Base-by-base conservation (phyloP, 2,329 filamentous ascomycete genomes). In the Juglanconis juglandina region DNA sequence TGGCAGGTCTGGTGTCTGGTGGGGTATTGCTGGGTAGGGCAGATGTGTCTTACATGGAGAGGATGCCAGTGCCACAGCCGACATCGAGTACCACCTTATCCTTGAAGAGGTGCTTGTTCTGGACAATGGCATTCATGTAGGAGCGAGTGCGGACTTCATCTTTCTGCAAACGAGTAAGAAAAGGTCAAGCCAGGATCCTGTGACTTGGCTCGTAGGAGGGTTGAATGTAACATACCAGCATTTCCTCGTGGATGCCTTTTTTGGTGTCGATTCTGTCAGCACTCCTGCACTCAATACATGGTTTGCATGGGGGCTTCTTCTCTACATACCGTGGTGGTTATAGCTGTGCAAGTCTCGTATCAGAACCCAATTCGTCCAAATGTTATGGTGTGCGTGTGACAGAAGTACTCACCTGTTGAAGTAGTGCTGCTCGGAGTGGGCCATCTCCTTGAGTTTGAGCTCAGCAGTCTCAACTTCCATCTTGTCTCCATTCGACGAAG, bases 381-480 rank as follows among this genome's bases (percentile, higher is more conserved):
- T 35, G 50, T 33, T 46, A 13, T 33, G 8, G 33, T 2, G 35
- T 17, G 37, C 54, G 47, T 58, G 34, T 57, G 54, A 50, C 30
- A 60, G 46, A 57, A 59, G 60, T 73, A 66, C 70, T 66, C 79
- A 96, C 93, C 92, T 96, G 81, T 97, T 98, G 82, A 98, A 98
- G 83, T 98, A 99, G 78, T 98, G 95, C 77, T 96, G 92, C 83
- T 99, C 95, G 66, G 93, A 95, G 80, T 96, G 93, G 74, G 91
- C 89, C 84, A 96, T 88, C 69, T 79, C 75, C 73, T 88, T 87
- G 76, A 90, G 82, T 76, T 81, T 79, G 73, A 82, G 74, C 78
- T 87, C 85, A 53, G 84, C 84, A 66, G 77, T 73, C 71, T 85
- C 83, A 62, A 86, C 77, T 49, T 86, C 84, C 81, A 84, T 85